A percentile compares a stretch with the other conserved stretches of the same genome.
phyloP scores from a whole-genome alignment of 192 early-diverging fungal species.

The Helicostylum pulchrum region DNA sequence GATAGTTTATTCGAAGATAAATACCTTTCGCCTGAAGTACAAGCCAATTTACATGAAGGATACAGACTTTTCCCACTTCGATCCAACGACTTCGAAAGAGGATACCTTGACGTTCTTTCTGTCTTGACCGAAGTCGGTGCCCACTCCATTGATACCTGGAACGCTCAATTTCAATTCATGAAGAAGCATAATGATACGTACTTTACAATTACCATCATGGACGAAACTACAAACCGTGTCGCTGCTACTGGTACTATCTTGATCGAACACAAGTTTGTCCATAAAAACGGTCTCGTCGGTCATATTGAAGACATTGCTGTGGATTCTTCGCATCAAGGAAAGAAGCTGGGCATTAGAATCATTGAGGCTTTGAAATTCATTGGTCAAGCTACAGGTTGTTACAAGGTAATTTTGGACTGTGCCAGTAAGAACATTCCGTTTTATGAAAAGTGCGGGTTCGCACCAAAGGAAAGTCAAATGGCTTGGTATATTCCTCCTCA shows the following conservation, averaged over 20 bases:
- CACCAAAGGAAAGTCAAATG: slow-evolving; percentile 68
- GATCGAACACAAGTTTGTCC: slow-evolving; percentile 86
- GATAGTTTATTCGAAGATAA: slow-evolving; percentile 51
- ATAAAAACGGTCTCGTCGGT: slow-evolving; percentile 68
- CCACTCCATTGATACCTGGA: slow-evolving; percentile 58
- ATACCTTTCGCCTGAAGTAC: slow-evolving; percentile 64
- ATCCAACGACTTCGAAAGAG: slow-evolving; percentile 65
- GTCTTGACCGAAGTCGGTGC: slow-evolving; percentile 68
- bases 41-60: slow-evolving; percentile 50
- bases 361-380: slow-evolving; percentile 82
- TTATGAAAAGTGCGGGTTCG: slow-evolving; percentile 84
- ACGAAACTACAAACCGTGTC: slow-evolving; percentile 53
- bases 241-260: slow-evolving; percentile 78
- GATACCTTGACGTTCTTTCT: slow-evolving; percentile 50
- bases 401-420: slow-evolving; percentile 68
- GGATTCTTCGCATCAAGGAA: slow-evolving; percentile 53
- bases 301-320: slow-evolving; percentile 79
- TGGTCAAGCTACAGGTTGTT: slow-evolving; percentile 70
- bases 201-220: slow-evolving; percentile 76
- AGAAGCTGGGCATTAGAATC: slow-evolving; percentile 54
- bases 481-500: slow-evolving; percentile 48
- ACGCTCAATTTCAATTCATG: slow-evolving; percentile 65
- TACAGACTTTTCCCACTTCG: slow-evolving; percentile 61
- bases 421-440: slow-evolving; percentile 76
- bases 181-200: slow-evolving; percentile 75